Evolutionary conservation across 192 early-diverging fungal species (phyloP), one percentile per base, ranked within the genome.

Genomic region (Geosiphon pyriformis): DNA sequence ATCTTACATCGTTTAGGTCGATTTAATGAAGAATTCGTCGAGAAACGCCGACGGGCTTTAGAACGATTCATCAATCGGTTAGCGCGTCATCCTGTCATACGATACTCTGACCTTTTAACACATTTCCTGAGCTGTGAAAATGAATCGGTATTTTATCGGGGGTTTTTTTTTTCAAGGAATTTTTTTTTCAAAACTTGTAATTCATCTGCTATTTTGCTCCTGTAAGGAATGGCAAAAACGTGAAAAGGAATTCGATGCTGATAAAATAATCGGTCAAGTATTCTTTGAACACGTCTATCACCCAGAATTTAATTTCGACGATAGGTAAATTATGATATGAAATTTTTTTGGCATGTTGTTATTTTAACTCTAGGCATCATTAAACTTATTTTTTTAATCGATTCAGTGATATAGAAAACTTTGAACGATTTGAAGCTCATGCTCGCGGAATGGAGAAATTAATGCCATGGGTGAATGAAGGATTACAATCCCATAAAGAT

Each of bases 251-350:
- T 78, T 78, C 68, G 76, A 78, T 1, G 31, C 30, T 22, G 76
- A 78, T 67, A 67, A 71, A 3, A 78, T 78, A 47, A 42, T 68
- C 0, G 76, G 76, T 17, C 70, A 68, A 11, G 64, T 62, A 6
- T 78, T 78, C 47, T 78, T 78, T 23, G 70, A 78, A 35, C 76
- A 78, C 65, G 76, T 78, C 23, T 78, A 74, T 52, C 76, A 78
- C 33, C 76, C 76, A 25, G 76, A 78, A 32, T 78, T 72, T 52
- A 78, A 78, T 52, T 68, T 78, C 12, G 73, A 74, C 46, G 76
- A 78, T 46, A 72, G 76, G 76, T 77, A 77, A 22, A 57, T 33
- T 0, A 0, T 42, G 32, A 3, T 47, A 20, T 60, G 18, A 42
- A 6, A 42, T 42, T 10, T 42, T 42, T 42, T 42, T 42, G 6